Evolutionary conservation across 1,284 basidiomycete species (phyloP), one percentile per base, ranked within the genome.

Genomic region (Peniophora sp.): DNA sequence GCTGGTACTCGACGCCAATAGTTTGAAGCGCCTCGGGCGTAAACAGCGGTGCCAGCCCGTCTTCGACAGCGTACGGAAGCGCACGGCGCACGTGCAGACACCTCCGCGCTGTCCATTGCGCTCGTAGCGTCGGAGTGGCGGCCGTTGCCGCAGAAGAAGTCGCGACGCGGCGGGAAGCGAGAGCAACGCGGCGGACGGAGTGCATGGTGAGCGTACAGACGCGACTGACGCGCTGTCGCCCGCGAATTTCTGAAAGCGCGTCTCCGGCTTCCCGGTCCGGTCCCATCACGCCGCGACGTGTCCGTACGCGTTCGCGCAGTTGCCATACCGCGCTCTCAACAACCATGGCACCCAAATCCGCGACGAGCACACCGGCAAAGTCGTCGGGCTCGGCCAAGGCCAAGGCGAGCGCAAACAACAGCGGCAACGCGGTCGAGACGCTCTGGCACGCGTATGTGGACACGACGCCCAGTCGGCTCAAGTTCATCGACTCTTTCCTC

Each of bases 401-500:
- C 38, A n/a, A 16, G 8, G 38, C 38, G 8, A 16, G 38, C 38
- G 36, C 47, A 60, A 48, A 20, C 65, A 24, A 45, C 49, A 38
- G 43, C 62, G 53, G 61, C 69, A 47, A 47, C 64, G 23, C 55
- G 59, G 60, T 90, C 48, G 63, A 74, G 35, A 76, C 82, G 16
- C 77, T 95, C 43, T 85, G 82, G 75, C 79, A 76, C 61, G 85
- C 92, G 34, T 97, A 97, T 74, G 69, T 72, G 61, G 75, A 81
- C 22, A 78, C 81, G 52, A 96, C 93, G 0, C 77, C 93, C 3
- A 73, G 87, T 56, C 79, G 91, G 24, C 82, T 98, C 60, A 97
- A 97, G 73, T 83, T 97, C 66, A 83, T 98, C 66, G 96, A 99
- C 72, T 75, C 83, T 11, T 97, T 97, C 74, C 76, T 98, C 56